phyloP scores from a whole-genome alignment of 768 basidiomycete genomes.

The Kwoniella newhampshirensis region DNA sequence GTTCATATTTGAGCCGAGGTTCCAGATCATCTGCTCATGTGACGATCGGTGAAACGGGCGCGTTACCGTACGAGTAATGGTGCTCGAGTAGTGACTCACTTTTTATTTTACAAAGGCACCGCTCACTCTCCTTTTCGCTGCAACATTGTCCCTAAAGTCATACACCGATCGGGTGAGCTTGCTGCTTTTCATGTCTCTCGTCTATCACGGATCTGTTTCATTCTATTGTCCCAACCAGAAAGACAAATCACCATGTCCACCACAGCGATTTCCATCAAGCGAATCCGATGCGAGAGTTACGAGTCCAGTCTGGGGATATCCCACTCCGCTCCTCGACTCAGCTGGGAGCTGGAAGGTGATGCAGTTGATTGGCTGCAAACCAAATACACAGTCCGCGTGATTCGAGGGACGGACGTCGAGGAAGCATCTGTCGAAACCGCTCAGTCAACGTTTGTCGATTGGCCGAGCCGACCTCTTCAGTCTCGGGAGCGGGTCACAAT shows the following conservation, averaged over 20 bases:
- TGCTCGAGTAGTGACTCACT: no score
- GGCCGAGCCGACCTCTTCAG: conserved; percentile 23
- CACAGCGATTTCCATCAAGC: background rate
- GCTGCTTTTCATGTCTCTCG: no score
- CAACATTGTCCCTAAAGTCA: no score
- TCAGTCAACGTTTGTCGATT: conserved; percentile 24
- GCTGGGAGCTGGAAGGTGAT: conserved; percentile 23
- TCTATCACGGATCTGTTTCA: no score
- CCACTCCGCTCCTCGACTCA: conserved; percentile 20
- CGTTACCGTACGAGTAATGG: no score
- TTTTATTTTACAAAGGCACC: no score
- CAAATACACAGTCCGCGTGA: conserved; percentile 24
- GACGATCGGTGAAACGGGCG: no score
- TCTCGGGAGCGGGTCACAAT: conserved; percentile 21
- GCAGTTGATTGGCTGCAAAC: conserved; percentile 26
- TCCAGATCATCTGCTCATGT: no score
- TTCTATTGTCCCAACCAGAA: no score
- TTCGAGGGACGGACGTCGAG: background rate
- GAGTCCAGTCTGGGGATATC: conserved; percentile 12
- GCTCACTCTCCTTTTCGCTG: no score
- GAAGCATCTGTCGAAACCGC: conserved; percentile 4
- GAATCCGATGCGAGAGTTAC: conserved; percentile 17
- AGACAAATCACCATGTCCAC: conserved; percentile 9
- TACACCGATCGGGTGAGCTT: no score
- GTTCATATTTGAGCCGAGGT: no score